Base-by-base conservation (phyloP, 1,284 basidiomycete genomes). In the Cerrena zonata region DNA sequence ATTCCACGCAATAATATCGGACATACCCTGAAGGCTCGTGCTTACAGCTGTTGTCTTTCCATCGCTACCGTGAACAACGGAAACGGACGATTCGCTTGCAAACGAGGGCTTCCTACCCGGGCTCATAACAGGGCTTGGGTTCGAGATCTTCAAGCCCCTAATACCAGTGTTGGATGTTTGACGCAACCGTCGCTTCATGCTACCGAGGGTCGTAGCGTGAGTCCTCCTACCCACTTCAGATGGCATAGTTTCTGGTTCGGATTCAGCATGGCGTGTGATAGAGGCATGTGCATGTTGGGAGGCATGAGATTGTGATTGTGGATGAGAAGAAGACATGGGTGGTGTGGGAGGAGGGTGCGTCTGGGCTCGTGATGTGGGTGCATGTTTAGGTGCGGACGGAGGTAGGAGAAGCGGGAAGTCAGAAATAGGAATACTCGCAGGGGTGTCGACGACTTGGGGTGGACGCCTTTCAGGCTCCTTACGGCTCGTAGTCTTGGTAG, bases 351-450 rank as follows among this genome's bases (percentile, higher is more conserved):
- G 52, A 27, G 37, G 49, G 15, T 49, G 45, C 3, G 58, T 49
- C 2, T 53, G 51, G 13, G 50, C 42, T 5, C 49, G 54, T 5
- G 58, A 47, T n/a, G 39, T 22, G 15, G 47, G 47, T 11, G 45
- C 38, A 3, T 1, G 49, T 10, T 4, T 12, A 19, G 49, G 40
- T 11, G 41, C 21, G 1, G 39, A 43, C 5, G 23, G 40, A 39
- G 57, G 58, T 5, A 51, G 55, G 37, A 63, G 43, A 18, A 62
- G 51, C 2, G 65, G 55, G 48, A 63, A 65, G 40, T 66, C 65
- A 12, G 59, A 55, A 18, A 56, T 63, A 36, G 55, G 58, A 22
- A 62, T 62, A 27, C 40, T 58, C 30, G 40, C 54, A 18, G 57
- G 56, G n/a, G 49, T 61, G 53, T 53, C 56, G 23, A 36, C 30